Evolutionary conservation across 331 rosid genomes (phyloP), one percentile per base, ranked within the genome.

Genomic region (Prunus yedoensis): DNA sequence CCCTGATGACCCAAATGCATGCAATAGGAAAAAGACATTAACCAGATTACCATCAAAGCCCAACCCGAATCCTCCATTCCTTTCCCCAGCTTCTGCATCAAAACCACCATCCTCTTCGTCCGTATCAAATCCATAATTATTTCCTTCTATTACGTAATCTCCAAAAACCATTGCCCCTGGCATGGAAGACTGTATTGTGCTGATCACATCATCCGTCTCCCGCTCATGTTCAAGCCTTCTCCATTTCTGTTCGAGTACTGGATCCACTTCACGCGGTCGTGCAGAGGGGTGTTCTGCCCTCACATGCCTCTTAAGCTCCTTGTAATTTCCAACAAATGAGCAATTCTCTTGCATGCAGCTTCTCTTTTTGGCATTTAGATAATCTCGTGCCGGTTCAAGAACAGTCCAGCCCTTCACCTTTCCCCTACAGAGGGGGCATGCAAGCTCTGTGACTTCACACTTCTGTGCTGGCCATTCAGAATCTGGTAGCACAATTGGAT

Each of bases 371-470:
- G 87, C 87, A 80, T 95, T 93, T 13, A 95, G 89, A 78, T 69
- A 89, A 35, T 88, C 96, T 54, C 99, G 84, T n/a, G 94, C 98
- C 58, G 89, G 91, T 78, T 95, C 97, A 75, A 95, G 98, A 69
- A 95, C 96, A 20, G 99, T 95, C 99, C 99, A 95, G 69, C 99
- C 99, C 81, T 95, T 95, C 80, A 95, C 99, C 85, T 88, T 88
- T 68, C 92, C 99, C 76, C 96, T 72, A 72, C 94, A 89, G 67
- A 86, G 82, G 76, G 93, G 97, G 82, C 96, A 94, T 16, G 91
- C 87, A 79, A 87, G 89, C 70, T 95, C 97, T 0, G 85, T 70
- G 77, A 75, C 83, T 78, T 89, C 92, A 66, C 80, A 76, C 63
- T 85, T 86, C 45, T 83, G 84, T 54, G 71, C 72, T 14, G 79